Evolutionary conservation across 768 basidiomycete genomes (phyloP).

Genomic region (Leccinellum luteum): DNA sequence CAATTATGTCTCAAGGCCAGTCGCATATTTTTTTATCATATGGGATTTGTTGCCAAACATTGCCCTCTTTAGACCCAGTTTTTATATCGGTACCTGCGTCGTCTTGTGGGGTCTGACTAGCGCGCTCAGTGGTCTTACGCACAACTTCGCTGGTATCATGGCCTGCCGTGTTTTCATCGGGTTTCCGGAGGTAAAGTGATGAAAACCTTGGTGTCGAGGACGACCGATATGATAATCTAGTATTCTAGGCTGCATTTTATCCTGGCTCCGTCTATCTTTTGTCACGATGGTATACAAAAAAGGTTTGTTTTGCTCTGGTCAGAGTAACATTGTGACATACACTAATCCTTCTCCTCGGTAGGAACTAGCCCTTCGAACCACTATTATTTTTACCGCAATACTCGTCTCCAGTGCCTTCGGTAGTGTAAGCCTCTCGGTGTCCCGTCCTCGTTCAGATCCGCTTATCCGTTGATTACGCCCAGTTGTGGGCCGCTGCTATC

Average conservation of each 20-base stretch:
- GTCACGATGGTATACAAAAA: constrained; percentile 24
- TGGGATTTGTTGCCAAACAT: background rate
- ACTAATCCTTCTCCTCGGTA: constrained; percentile 15
- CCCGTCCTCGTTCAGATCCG: background rate
- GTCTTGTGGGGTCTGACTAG: constrained; percentile 65
- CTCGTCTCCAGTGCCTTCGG: constrained; percentile 68
- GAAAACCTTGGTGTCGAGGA: background rate
- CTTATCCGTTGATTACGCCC: background rate
- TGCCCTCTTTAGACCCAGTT: constrained; percentile 46
- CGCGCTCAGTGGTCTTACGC: constrained; percentile 57
- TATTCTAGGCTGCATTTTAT: constrained; percentile 54
- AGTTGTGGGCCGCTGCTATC: constrained; percentile 74
- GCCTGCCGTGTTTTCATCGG: constrained; percentile 61
- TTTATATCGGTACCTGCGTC: constrained; percentile 61
- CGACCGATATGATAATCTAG: background rate
- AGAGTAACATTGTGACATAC: background rate
- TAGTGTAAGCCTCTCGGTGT: constrained; percentile 42
- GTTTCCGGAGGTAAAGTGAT: constrained; percentile 47
- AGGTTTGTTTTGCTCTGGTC: constrained; percentile 2
- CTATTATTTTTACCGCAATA: constrained; percentile 55
- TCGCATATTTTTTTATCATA: background rate
- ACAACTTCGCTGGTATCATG: constrained; percentile 53
- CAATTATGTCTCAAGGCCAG: constrained; percentile 50
- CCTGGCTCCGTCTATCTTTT: constrained; percentile 49
- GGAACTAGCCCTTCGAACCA: constrained; percentile 64